A percentile compares a stretch with the other conserved stretches of the same genome.
These are phyloP conservation scores for Phytophthora citrophthora DNA, from an alignment of 352 stramenopile species.

Conservation along the genomic window DNA sequence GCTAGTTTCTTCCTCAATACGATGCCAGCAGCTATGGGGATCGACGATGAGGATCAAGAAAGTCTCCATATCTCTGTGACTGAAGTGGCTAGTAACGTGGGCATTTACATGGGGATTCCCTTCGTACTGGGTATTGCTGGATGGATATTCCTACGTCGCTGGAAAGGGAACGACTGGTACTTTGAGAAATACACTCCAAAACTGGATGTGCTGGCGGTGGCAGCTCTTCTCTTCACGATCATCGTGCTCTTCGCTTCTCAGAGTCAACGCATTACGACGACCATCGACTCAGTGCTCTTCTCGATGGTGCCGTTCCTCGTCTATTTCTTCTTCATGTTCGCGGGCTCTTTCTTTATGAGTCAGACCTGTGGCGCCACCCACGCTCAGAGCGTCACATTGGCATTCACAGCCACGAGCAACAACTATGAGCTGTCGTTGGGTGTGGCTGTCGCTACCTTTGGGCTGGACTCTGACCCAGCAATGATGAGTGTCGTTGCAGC, in stretches of 20 bases:
- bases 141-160: constrained; percentile 45
- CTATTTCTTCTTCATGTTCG: constrained; percentile 72
- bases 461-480: constrained; percentile 69
- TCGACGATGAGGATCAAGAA: constrained; percentile 30
- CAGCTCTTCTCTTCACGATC: constrained; percentile 72
- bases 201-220: constrained; percentile 56
- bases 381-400: constrained; percentile 51
- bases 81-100: constrained; percentile 61
- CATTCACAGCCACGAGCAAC: constrained; percentile 88
- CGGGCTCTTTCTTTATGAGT: constrained; percentile 52
- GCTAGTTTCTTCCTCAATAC: constrained; percentile 57
- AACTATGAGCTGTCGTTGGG: constrained; percentile 85
- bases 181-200: constrained; percentile 47
- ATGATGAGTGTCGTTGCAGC: constrained; percentile 55
- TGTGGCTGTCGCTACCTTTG: constrained; percentile 71
- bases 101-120: constrained; percentile 76
- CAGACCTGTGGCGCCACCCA: constrained; percentile 44
- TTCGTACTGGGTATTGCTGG: constrained; percentile 51
- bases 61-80: constrained; percentile 46
- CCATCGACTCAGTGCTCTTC: constrained; percentile 63
- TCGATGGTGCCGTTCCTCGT: constrained; percentile 62
- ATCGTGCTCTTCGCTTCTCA: constrained; percentile 79
- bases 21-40: constrained; percentile 45
- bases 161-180: constrained; percentile 57
- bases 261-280: constrained; percentile 62